A percentile compares a stretch with the other conserved stretches of the same genome.
phyloP scores from a whole-genome alignment of 441 rosid genomes.

The Biscutella auriculata region DNA sequence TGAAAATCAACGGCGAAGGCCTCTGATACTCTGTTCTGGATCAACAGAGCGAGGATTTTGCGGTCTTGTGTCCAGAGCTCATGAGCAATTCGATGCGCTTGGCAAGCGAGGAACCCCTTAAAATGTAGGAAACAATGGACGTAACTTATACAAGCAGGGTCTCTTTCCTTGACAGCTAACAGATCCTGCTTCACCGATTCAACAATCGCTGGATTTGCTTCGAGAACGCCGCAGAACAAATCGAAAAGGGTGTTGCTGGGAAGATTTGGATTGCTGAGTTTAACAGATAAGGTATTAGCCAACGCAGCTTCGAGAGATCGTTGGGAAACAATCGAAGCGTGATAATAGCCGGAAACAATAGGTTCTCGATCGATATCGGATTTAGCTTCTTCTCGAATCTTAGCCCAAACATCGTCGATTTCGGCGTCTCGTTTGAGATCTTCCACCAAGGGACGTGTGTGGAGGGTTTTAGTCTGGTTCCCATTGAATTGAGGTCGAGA shows the following conservation, averaged over 20 bases:
- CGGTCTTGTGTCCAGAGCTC: constrained; percentile 51
- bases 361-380: constrained; percentile 51
- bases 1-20: constrained; percentile 72
- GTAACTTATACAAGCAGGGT: constrained; percentile 64
- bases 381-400: constrained; percentile 53
- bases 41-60: constrained; percentile 42
- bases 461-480: constrained; percentile 24
- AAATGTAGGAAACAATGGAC: constrained; percentile 64
- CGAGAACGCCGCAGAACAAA: constrained; percentile 43
- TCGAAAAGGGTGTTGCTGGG: constrained; percentile 43
- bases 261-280: constrained; percentile 47
- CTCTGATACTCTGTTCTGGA: constrained; percentile 65
- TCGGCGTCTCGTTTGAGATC: constrained; percentile 18
- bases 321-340: constrained; percentile 49
- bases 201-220: constrained; percentile 30
- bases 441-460: constrained; percentile 9
- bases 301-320: constrained; percentile 47
- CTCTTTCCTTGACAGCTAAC: constrained; percentile 58
- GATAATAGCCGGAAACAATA: constrained; percentile 49
- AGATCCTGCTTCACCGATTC: constrained; percentile 45
- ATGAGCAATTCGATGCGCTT: constrained; percentile 70
- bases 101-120: constrained; percentile 68
- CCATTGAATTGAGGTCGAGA: constrained; percentile 22
- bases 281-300: constrained; percentile 55
- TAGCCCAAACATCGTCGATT: constrained; percentile 37